Evolutionary conservation across 805 yeast genomes (phyloP), one percentile per base, ranked within the genome.

Genomic region (Cyberlindnera saturnus): DNA sequence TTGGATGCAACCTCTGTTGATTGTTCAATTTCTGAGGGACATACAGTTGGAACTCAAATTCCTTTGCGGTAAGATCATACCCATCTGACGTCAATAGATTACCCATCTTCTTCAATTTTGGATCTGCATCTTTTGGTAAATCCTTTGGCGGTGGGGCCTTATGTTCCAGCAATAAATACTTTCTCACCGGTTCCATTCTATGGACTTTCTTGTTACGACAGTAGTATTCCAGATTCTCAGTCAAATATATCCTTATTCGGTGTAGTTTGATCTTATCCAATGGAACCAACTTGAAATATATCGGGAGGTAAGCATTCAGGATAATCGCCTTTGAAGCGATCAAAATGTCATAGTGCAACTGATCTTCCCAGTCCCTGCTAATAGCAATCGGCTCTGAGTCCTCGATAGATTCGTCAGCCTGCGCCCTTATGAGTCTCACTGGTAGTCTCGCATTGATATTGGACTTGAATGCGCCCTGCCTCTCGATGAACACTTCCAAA

Each of bases 331-430:
- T 93, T 23, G 96, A 86, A 2, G 95, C 95, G 42, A 93, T 82
- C 16, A 89, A 80, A 36, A 93, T 88, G 57, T 93, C 97, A 59
- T 93, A 93, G 52, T 82, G 81, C 29, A 93, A 64, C 59, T 86
- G 87, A 59, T 86, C 89, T 61, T 91, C 98, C 99, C 99, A 93
- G 51, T 86, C 91, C 46, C 95, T 73, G 23, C 83, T 74, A 32
- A 93, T 88, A 5, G 88, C 86, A 42, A 93, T 91, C 0, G 99
- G 98, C 59, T 93, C 99, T 49, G 84, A 81, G 57, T 86, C 91
- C 60, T 93, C 98, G 19, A 83, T 74, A 34, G 88, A 85, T 32
- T 76, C 77, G 44, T 85, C 89, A 1, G 86, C 71, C 10, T 90
- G 90, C 0, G 89, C 73, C 49, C 99, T 70, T 4, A 93, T 76